Conservation (phyloP, 176 grass and related monocot genomes). For the Musa acuminata region DNA sequence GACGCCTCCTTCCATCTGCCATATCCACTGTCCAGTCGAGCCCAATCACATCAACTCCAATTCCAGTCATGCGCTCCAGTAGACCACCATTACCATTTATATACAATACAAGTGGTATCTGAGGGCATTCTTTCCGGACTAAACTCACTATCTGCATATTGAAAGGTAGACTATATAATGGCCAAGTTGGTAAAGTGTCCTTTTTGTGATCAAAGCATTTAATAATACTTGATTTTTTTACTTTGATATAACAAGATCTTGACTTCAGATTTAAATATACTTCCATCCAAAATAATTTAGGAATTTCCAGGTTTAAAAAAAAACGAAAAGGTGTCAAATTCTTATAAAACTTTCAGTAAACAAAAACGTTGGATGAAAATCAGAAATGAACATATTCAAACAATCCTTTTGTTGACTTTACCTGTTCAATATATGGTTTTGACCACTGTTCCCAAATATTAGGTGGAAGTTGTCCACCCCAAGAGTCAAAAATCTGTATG, state of each 20-base stretch:
- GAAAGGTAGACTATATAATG: slow-evolving; percentile 24
- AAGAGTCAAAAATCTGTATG: slow-evolving; percentile 99
- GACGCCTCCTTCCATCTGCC: slow-evolving; percentile 82
- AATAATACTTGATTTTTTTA: not conserved
- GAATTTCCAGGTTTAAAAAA: not conserved
- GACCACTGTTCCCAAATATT: slow-evolving; percentile 98
- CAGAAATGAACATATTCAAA: not conserved
- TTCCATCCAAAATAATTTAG: not conserved
- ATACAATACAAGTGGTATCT: slow-evolving; percentile 80
- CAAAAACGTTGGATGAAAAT: not conserved
- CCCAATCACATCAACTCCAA: slow-evolving; percentile 90
- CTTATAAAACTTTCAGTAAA: not conserved
- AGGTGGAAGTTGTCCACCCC: slow-evolving; percentile 94
- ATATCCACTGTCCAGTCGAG: slow-evolving; percentile 99
- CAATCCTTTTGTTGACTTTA: slow-evolving; percentile 15
- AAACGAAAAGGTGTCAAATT: not conserved
- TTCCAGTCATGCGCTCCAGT: slow-evolving; percentile 76
- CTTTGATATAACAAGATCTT: too few relatives aligned
- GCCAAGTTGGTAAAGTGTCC: not conserved
- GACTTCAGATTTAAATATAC: not conserved
- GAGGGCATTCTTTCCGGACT: slow-evolving; percentile 68
- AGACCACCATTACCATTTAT: slow-evolving; percentile 96
- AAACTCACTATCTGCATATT: slow-evolving; percentile 67
- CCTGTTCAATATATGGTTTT: slow-evolving; percentile 94
- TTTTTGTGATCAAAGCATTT: not conserved